A percentile compares a stretch with the other conserved stretches of the same genome.
Evolutionary conservation across 2,329 filamentous ascomycete genomes (phyloP).

Genomic region (Exserohilum turcica): DNA sequence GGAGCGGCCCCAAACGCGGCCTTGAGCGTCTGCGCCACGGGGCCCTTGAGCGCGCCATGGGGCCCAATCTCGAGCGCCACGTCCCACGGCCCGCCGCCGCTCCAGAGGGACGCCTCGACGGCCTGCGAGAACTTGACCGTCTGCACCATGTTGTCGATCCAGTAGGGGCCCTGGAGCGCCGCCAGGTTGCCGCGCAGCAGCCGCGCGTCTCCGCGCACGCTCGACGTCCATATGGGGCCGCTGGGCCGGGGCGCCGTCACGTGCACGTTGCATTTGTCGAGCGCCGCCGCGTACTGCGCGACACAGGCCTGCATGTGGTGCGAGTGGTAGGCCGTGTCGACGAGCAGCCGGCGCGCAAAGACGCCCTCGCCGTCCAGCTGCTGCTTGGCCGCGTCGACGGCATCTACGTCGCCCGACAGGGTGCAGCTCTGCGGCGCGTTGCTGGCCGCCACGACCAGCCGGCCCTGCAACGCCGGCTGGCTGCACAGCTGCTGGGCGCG

Average conservation of each 20-base stretch:
- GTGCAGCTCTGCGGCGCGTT: slow-evolving; percentile 52
- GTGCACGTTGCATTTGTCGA: not conserved
- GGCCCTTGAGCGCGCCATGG: slow-evolving; percentile 50
- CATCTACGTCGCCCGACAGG: slow-evolving; percentile 51
- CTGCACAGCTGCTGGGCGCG: slow-evolving; percentile 7
- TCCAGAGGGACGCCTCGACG: not conserved
- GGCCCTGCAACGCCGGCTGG: not conserved
- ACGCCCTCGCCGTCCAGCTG: slow-evolving; percentile 41
- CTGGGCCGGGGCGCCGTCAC: not conserved
- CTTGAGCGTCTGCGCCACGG: slow-evolving; percentile 5
- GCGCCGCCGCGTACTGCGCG: too few relatives aligned
- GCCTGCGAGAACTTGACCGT: slow-evolving; percentile 6
- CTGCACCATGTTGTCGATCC: not conserved
- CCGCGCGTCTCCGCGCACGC: not conserved
- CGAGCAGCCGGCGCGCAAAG: slow-evolving; percentile 49
- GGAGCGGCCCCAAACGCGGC: not conserved
- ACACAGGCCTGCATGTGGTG: too few relatives aligned
- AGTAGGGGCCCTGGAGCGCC: slow-evolving; percentile 17
- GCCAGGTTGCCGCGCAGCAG: not conserved
- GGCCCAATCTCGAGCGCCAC: slow-evolving; percentile 51
- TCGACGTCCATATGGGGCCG: slow-evolving; percentile 12
- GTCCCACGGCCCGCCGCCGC: not conserved
- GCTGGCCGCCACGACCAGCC: slow-evolving; percentile 19
- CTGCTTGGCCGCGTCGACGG: slow-evolving; percentile 44
- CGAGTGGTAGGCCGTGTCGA: slow-evolving; percentile 53